Conservation (phyloP, 2,329 filamentous ascomycete genomes). For the Paecilomyces sp. region DNA sequence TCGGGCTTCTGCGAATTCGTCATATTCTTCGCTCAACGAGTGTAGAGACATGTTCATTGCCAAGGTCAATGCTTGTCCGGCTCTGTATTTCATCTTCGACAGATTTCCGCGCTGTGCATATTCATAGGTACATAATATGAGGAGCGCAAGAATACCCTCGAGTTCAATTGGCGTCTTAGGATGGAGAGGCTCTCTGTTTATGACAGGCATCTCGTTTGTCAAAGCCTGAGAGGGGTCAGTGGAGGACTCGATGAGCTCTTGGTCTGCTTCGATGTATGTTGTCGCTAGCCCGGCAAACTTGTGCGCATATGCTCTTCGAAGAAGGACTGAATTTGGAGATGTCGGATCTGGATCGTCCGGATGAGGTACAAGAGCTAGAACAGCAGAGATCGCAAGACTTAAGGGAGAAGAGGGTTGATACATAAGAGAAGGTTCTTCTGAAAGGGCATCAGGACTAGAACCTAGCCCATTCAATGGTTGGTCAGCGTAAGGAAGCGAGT, state of each 20-base stretch:
- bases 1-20: constrained; percentile 33
- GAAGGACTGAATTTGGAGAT: constrained; percentile 24
- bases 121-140: constrained; percentile 39
- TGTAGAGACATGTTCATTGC: constrained; percentile 39
- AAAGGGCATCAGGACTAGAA: constrained; percentile 21
- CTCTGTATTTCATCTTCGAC: constrained; percentile 39
- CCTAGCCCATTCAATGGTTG: constrained; percentile 24
- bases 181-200: constrained; percentile 31
- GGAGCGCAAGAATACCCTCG: constrained; percentile 33
- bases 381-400: constrained; percentile 36
- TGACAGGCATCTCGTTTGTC: constrained; percentile 19
- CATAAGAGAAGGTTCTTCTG: constrained; percentile 21
- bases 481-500: constrained; percentile 20
- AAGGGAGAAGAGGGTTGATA: constrained; percentile 36
- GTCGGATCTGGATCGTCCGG: constrained; percentile 31
- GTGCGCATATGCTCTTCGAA: constrained; percentile 34
- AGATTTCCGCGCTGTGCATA: constrained; percentile 40
- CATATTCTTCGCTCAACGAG: constrained; percentile 22
- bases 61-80: constrained; percentile 36
- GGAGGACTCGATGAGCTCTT: constrained; percentile 33
- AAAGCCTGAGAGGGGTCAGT: constrained; percentile 35
- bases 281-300: constrained; percentile 32
- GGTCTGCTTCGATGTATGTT: constrained; percentile 34
- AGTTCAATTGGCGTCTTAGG: constrained; percentile 32
- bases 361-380: constrained; percentile 37